phyloP scores from a whole-genome alignment of 2,329 filamentous ascomycete species.

The Gnomoniopsis sp. region DNA sequence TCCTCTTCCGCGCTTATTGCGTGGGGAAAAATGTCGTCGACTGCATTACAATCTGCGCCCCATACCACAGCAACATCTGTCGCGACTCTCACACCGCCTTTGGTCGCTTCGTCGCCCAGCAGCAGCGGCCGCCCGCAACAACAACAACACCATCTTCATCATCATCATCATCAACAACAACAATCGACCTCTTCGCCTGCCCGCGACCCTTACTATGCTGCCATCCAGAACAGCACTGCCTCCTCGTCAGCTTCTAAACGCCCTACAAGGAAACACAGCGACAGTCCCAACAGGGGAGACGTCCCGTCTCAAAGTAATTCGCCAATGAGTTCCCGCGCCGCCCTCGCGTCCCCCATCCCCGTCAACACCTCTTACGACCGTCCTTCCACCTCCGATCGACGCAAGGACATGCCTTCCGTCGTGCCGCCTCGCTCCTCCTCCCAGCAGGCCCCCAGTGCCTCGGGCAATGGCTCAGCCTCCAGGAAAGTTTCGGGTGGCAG shows the following conservation, averaged over 20 bases:
- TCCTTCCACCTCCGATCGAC: constrained; percentile 44
- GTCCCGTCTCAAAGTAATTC: constrained; percentile 32
- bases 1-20: constrained; percentile 22
- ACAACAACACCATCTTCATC: not conserved
- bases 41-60: constrained; percentile 57
- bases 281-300: constrained; percentile 13
- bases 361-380: constrained; percentile 37
- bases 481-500: constrained; percentile 31
- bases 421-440: constrained; percentile 81
- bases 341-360: constrained; percentile 39
- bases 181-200: constrained; percentile 40
- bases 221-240: constrained; percentile 41
- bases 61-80: constrained; percentile 47
- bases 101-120: constrained; percentile 42
- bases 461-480: constrained; percentile 35
- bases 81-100: constrained; percentile 44
- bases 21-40: constrained; percentile 58
- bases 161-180: constrained; percentile 1
- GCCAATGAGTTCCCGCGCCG: constrained; percentile 46
- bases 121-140: constrained; percentile 46
- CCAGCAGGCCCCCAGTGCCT: constrained; percentile 42
- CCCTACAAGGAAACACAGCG: constrained; percentile 35
- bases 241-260: constrained; percentile 51
- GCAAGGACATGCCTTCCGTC: constrained; percentile 64
- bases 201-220: constrained; percentile 56